Conservation (phyloP, 1,284 basidiomycete species). For the Inonotus obliquus region DNA sequence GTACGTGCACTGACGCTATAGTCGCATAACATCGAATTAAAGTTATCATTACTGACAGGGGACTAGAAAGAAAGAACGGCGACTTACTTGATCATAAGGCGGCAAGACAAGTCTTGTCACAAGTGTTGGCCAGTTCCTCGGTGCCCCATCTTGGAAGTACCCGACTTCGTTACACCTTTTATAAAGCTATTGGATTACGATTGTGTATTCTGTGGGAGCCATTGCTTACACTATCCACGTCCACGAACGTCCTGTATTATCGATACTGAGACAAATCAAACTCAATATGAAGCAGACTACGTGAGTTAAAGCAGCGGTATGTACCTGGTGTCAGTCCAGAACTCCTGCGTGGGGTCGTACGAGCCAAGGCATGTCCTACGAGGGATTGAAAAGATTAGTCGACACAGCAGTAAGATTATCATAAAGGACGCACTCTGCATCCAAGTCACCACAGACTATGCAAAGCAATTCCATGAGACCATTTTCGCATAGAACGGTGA, state of each 20-base stretch:
- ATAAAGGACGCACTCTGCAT: conserved; percentile 37
- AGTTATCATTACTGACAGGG: background rate
- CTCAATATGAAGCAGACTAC: background rate
- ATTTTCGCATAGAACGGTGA: background rate
- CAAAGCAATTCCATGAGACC: background rate
- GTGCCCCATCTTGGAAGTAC: conserved; percentile 58
- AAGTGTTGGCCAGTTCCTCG: conserved; percentile 44
- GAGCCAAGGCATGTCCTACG: conserved; percentile 52
- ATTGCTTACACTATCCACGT: conserved; percentile 50
- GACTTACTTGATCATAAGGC: conserved; percentile 48
- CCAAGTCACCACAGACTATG: conserved; percentile 39
- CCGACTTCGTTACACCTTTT: conserved; percentile 68
- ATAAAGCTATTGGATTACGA: background rate
- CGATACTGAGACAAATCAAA: conserved; percentile 25
- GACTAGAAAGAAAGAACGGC: background rate
- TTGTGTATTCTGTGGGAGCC: background rate
- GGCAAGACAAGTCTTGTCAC: conserved; percentile 60
- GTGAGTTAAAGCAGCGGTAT: background rate
- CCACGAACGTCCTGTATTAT: conserved; percentile 54
- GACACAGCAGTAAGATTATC: background rate
- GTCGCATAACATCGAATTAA: background rate
- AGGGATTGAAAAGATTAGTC: background rate
- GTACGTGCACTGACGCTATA: conserved; percentile 57
- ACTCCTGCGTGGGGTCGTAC: conserved; percentile 43
- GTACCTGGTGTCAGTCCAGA: conserved; percentile 44